Base-by-base conservation (phyloP, 2,329 filamentous ascomycete genomes). In the Chrysoporthe cubensis region DNA sequence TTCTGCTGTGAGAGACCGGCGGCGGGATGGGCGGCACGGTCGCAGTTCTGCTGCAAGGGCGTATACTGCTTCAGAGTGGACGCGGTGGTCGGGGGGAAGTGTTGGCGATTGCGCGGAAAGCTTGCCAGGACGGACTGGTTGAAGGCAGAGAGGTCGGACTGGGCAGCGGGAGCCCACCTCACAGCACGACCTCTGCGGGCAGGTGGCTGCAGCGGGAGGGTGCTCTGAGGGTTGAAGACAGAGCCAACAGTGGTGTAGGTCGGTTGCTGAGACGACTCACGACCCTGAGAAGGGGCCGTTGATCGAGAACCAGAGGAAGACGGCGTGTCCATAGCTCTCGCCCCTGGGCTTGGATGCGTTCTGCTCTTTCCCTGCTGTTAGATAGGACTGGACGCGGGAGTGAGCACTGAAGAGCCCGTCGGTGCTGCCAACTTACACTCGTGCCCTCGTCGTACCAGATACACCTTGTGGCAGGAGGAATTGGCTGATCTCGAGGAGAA, bases 171-270 rank as follows among this genome's bases (percentile, higher is more conserved):
- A 18, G 75, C 71, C 77, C 78, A 82, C 74, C 83, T 84, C 71
- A 80, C 72, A 44, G 80, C 78, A 64, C 85, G 82, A 18, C 83
- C 82, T 70, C 84, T 82, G 65, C 85, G 83, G 66, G 81, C 75
- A 43, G 85, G 85, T 57, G 85, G 80, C 69, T 86, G 84, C 37
- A 87, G 77, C 16, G 83, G 82, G 54, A 80, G 78, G 16, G 79
- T 74, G 16, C 79, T 76, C 67, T 79, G 79, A 2, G 84, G 83
- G 44, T 85, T 84, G 76, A 85, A 87, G 59, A 85, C 78, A 4
- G 85, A 86, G n/a, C 85, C 85, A 32, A 85, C 85, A 8, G 85
- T 87, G 18, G 84, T 87, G 72, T 86, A 87, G 57, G 80, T 82
- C 37, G 78, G 78, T 69, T 80, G 80, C 65, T 73, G 77, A 67